Evolutionary conservation across 2,329 filamentous ascomycete species (phyloP), one percentile per base, ranked within the genome.

Genomic region (Fonsecaea nubica): DNA sequence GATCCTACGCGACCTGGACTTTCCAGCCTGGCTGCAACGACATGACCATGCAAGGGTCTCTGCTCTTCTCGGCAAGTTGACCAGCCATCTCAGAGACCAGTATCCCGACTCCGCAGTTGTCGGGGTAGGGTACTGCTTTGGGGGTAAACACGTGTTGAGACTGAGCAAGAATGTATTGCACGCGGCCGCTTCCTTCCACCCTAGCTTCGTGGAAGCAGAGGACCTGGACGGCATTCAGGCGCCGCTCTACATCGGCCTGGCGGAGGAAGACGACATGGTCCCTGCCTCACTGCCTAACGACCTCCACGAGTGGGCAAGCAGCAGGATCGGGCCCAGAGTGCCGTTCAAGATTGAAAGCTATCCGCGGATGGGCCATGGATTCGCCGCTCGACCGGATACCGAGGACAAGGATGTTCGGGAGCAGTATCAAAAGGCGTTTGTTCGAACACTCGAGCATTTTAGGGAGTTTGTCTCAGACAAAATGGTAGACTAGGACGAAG

Each of bases 81-180:
- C 36, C 10, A 57, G 32, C 18, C 36, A 10, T n/a, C 8, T 64
- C n/a, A 15, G 21, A 30, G n/a, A 33, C 12, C 6, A 52, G 33
- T 9, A 35, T n/a, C 40, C 25, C 18, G 36, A 40, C 18, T 10
- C 32, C 7, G 2, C 48, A 2, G 25, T 65, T 25, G 9, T 65
- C 3, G 63, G 58, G 8, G 58, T 65, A 9, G 63, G 63, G n/a
- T 65, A 65, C 38, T 65, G 63, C 15, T 65, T 65, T 36, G 63
- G 63, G 15, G 63, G 63, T 10, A 65, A 65, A 38, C 42, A 65
- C 38, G 63, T 52, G 4, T 33, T 61, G 8, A 30, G 33, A 13
- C 32, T 65, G 32, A 57, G 57, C 9, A 65, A 65, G 33, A 7
- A 18, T n/a, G 15, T 8, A 3, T 48, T 65, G 15, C 33, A 18